Base-by-base conservation (phyloP, 495 filamentous ascomycete species). In the Tuber brumale region DNA sequence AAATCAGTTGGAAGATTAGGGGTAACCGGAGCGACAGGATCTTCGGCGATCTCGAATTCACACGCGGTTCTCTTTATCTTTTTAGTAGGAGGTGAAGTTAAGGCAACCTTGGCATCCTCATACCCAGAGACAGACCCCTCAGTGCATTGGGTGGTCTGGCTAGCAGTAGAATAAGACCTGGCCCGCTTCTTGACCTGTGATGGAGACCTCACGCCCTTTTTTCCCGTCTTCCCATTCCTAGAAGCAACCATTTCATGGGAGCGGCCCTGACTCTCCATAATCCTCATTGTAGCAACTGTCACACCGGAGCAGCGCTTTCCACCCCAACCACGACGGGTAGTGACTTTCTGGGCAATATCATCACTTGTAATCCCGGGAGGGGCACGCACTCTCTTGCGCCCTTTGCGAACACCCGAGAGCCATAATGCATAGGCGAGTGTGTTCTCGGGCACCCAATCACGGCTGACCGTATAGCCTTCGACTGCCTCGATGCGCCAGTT, bases 201-300 rank as follows among this genome's bases (percentile, higher is more conserved):
- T 35, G 57, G 57, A 35, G 45, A 5, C 27, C 74, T 71, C 73
- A 80, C 75, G 23, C 78, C 78, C n/a, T 19, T 43, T 61, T 80
- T 80, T 19, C 70, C 46, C 2, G 18, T 76, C 16, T 43, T 69
- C 4, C 77, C 78, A 23, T 80, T 80, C 10, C 78, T 73, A 1
- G 78, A 77, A 9, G 78, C 78, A 39, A 80, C 43, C 16, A 80
- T 75, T 42, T 80, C 66, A 23, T 80, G 27, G n/a, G 48, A 45
- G 39, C 16, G 74, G 4, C 78, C 78, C 6, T 70, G 76, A 10
- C 46, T 48, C 5, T 80, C 78, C 9, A 73, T 66, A 27, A 12
- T 66, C n/a, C 73, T 43, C 73, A 80, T 61, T 39, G 72, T 44
- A 27, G 43, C 61, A 1, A 80, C 70, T 0, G 73, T 72, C 39